These are phyloP conservation scores for Cucumis hystrix DNA, from an alignment of 306 rosid species.

Conservation along the genomic window DNA sequence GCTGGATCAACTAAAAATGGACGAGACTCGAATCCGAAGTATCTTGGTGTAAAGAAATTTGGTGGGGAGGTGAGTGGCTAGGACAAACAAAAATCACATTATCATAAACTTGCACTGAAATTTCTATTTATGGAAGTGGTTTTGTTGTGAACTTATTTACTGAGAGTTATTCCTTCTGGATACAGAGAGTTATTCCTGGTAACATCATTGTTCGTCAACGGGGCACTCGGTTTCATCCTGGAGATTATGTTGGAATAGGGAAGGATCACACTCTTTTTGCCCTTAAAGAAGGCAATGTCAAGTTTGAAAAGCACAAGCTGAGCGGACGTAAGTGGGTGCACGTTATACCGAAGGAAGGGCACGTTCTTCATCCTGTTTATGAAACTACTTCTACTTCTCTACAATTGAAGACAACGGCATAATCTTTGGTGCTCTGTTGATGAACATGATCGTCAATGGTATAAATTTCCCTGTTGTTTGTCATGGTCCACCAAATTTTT, in stretches of 20 bases:
- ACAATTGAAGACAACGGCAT: conserved; percentile 9
- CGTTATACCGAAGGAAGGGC: conserved; percentile 77
- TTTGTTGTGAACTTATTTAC: not conserved
- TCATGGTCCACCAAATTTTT: not conserved
- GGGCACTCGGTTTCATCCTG: conserved; percentile 90
- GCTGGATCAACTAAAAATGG: conserved; percentile 93
- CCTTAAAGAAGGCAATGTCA: conserved; percentile 68
- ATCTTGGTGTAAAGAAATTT: conserved; percentile 85
- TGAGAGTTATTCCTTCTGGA: conserved; percentile 2
- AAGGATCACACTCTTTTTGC: conserved; percentile 80
- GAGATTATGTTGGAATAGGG: conserved; percentile 81
- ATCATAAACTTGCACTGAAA: not conserved
- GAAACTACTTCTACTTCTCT: conserved; percentile 20
- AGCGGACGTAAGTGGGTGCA: conserved; percentile 80
- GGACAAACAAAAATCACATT: not conserved
- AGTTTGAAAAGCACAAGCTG: conserved; percentile 64
- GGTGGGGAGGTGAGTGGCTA: conserved; percentile 78
- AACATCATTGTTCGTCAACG: conserved; percentile 81
- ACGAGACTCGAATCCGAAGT: conserved; percentile 80
- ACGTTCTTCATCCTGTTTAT: conserved; percentile 68
- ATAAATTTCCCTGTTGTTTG: not conserved
- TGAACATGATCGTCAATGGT: not conserved
- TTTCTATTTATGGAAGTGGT: not conserved
- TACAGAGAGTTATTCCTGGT: conserved; percentile 76
- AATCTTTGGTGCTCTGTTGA: not conserved